Conservation (phyloP, 2,329 filamentous ascomycete genomes). For the Cladosporium sp. region DNA sequence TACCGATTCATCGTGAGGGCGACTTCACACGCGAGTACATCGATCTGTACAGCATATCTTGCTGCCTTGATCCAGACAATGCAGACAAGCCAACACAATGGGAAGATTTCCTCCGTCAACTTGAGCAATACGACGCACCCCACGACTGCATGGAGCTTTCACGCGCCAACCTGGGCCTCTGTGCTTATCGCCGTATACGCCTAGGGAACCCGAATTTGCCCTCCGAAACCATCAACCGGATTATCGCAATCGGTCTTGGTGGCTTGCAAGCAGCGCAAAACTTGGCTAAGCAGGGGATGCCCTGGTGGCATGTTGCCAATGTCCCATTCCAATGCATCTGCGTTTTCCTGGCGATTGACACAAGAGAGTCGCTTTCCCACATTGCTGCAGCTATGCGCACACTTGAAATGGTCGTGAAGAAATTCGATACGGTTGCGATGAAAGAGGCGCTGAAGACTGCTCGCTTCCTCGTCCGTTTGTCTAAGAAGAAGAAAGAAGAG, state of each 20-base stretch:
- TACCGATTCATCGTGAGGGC: slow-evolving; percentile 41
- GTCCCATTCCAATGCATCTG: slow-evolving; percentile 62
- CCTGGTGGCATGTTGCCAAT: slow-evolving; percentile 63
- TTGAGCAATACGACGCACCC: slow-evolving; percentile 33
- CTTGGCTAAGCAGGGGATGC: slow-evolving; percentile 47
- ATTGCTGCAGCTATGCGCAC: slow-evolving; percentile 53
- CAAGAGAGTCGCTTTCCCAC: slow-evolving; percentile 48
- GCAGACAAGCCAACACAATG: slow-evolving; percentile 32
- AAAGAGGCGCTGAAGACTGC: slow-evolving; percentile 58
- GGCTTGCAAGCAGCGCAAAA: slow-evolving; percentile 51
- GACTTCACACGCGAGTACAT: slow-evolving; percentile 53
- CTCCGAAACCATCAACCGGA: slow-evolving; percentile 45
- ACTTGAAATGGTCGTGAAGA: slow-evolving; percentile 33
- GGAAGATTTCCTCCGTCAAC: slow-evolving; percentile 35
- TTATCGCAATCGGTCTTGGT: slow-evolving; percentile 48
- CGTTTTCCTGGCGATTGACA: slow-evolving; percentile 57
- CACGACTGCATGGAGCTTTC: slow-evolving; percentile 39
- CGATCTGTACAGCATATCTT: slow-evolving; percentile 54
- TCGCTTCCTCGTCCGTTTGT: slow-evolving; percentile 54
- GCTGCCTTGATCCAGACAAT: slow-evolving; percentile 54
- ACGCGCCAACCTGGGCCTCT: slow-evolving; percentile 58
- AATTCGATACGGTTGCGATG: slow-evolving; percentile 38
- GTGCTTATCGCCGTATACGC: slow-evolving; percentile 56
- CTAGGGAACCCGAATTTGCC: slow-evolving; percentile 52
- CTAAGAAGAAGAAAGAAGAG: slow-evolving; percentile 54